Evolutionary conservation across 208 protist species (phyloP), one percentile per base, ranked within the genome.

Genomic region (Acanthamoeba culbertsoni): DNA sequence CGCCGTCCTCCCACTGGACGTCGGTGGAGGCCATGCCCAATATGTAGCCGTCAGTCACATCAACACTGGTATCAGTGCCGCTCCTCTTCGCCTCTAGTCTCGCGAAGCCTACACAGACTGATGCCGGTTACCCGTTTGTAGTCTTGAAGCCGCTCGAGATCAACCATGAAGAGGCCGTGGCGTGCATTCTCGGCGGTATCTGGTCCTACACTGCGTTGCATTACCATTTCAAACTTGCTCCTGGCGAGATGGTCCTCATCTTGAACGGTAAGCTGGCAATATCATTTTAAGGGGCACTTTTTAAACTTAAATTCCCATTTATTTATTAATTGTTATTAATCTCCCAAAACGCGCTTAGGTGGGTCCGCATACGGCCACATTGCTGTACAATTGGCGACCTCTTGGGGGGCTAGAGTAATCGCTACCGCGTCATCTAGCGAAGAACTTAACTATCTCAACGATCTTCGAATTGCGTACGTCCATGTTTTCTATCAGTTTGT

Each of bases 161-260:
- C 79, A 88, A 63, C 40, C 53, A 65, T 31, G 79, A 88, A 14
- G 79, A 88, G 31, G 79, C 79, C 5, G 79, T 63, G 53, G 79
- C 48, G 2, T 37, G 48, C 28, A 28, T 88, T 33, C 45, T 88
- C 28, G 79, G 79, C 31, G 79, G 79, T 23, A 63, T 88, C 12
- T 63, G 79, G 53, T 20, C 79, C 79, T 88, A 88, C 79, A 88
- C 79, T 7, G 79, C 79, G 18, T 35, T 88, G 79, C 79, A 88
- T 31, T 88, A 88, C 40, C 79, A 88, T 35, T 57, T 63, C 53
- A 57, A 88, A 26, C 79, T 88, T 31, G 33, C 53, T n/a, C 79
- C 79, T 16, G 79, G 79, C 79, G 79, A 88, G 48, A 65, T 48
- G 23, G 79, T 88, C 14, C 79, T 88, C 14, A 26, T 88, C 10